Evolutionary conservation across 2,329 filamentous ascomycete species (phyloP).

Genomic region (Nemania sp.): DNA sequence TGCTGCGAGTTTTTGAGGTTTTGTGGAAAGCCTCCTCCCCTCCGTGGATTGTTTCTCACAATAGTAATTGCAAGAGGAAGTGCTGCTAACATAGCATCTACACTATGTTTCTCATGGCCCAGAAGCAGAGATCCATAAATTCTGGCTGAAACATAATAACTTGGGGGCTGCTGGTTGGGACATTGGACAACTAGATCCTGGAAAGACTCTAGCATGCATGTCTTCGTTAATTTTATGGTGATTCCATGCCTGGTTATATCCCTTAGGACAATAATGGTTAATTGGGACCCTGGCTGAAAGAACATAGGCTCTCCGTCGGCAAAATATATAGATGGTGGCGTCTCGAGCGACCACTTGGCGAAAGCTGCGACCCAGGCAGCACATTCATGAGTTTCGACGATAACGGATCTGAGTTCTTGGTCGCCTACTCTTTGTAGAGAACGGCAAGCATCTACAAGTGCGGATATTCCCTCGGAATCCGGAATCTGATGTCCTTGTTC

Average conservation of each 20-base stretch:
- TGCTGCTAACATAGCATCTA: slow-evolving; percentile 14
- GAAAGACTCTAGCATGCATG: neutral
- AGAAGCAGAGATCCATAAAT: neutral
- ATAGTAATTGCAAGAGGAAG: slow-evolving; percentile 16
- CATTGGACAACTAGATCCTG: slow-evolving; percentile 14
- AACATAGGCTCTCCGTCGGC: slow-evolving; percentile 11
- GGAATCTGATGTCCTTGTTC: neutral
- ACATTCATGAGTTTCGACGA: neutral
- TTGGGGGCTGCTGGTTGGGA: too few species aligned
- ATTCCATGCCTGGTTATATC: neutral
- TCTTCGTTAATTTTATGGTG: neutral
- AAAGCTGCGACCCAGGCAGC: slow-evolving; percentile 25
- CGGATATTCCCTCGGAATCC: neutral
- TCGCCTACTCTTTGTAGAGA: slow-evolving; percentile 15
- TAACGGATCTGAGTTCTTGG: neutral
- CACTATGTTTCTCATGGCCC: neutral
- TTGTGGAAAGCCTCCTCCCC: too few species aligned
- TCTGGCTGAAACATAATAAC: neutral
- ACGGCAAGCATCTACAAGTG: slow-evolving; percentile 27
- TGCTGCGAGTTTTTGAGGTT: neutral
- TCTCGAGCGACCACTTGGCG: slow-evolving; percentile 19
- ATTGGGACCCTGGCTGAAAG: slow-evolving; percentile 25
- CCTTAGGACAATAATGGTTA: neutral
- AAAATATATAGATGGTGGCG: slow-evolving; percentile 15
- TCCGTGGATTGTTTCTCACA: neutral